Evolutionary conservation across 805 yeast genomes (phyloP).

Genomic region (Lachancea cidri): DNA sequence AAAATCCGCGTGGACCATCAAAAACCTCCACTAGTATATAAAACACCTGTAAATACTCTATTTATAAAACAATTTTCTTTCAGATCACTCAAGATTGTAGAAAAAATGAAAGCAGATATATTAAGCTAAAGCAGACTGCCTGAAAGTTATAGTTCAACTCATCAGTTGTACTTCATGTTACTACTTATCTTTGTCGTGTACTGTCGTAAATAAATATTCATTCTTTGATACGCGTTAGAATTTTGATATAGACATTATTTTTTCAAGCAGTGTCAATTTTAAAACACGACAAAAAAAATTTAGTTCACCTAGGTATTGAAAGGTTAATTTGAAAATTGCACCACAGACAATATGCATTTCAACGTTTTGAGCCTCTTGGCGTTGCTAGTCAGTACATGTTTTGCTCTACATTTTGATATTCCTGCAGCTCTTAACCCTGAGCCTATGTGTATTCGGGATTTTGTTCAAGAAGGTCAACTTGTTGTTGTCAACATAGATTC

Average conservation of each 20-base stretch:
- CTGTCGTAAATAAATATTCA: too few species aligned
- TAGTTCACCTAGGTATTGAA: too few species aligned
- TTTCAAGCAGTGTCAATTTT: neutral
- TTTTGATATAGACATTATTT: neutral
- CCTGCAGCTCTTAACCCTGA: conserved; percentile 41
- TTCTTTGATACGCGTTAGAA: neutral
- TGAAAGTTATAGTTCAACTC: too few species aligned
- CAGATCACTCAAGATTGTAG: too few species aligned
- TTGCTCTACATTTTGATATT: conserved; percentile 48
- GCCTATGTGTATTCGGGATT: conserved; percentile 89
- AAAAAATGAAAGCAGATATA: too few species aligned
- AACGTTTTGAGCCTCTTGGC: conserved; percentile 5
- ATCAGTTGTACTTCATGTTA: too few species aligned
- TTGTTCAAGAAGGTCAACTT: conserved; percentile 74
- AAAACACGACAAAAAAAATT: neutral
- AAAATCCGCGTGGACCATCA: conserved; percentile 2
- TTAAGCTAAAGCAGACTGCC: too few species aligned
- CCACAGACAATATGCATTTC: conserved; percentile 4
- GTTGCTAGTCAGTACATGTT: conserved; percentile 3
- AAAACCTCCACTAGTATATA: conserved; percentile 5
- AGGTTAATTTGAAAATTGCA: neutral
- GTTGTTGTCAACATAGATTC: conserved; percentile 81
- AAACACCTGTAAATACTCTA: too few species aligned
- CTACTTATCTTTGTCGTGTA: too few species aligned
- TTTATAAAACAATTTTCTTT: too few species aligned